A percentile compares a stretch with the other conserved stretches of the same genome.
Evolutionary conservation across 2,329 filamentous ascomycete genomes (phyloP).

Genomic region (Cyclaneusma minus): DNA sequence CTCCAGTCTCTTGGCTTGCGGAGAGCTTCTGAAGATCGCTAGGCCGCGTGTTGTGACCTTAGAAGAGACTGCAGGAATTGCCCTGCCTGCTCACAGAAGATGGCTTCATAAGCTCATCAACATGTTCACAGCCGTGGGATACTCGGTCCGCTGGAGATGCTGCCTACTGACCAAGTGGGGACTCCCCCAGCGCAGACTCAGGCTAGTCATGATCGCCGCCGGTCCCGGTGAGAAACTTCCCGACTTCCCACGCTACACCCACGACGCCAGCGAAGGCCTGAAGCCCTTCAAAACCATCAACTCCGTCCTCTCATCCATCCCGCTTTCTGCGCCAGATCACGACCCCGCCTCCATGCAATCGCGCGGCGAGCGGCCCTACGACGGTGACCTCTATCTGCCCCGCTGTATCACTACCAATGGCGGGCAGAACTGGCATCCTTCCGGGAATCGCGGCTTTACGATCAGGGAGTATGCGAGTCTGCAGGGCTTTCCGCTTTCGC

Average conservation of each 20-base stretch:
- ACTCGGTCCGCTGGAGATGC: constrained; percentile 55
- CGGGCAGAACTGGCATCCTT: constrained; percentile 47
- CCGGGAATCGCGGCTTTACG: constrained; percentile 46
- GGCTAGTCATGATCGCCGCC: constrained; percentile 40
- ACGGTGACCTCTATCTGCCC: constrained; percentile 30
- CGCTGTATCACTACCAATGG: constrained; percentile 51
- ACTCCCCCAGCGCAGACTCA: constrained; percentile 14
- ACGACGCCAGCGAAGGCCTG: constrained; percentile 25
- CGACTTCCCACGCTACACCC: constrained; percentile 45
- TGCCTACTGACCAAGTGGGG: constrained; percentile 33
- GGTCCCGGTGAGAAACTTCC: constrained; percentile 59
- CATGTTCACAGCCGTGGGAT: constrained; percentile 48
- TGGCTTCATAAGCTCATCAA: constrained; percentile 46
- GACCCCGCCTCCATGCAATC: constrained; percentile 15
- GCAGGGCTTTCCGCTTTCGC: constrained; percentile 50
- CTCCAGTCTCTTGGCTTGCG: constrained; percentile 37
- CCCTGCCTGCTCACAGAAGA: constrained; percentile 31
- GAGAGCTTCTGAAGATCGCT: constrained; percentile 36
- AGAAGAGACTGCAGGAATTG: constrained; percentile 63
- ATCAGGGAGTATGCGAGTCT: constrained; percentile 51
- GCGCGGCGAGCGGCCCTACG: constrained; percentile 21
- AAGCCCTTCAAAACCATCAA: constrained; percentile 28
- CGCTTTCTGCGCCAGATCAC: constrained; percentile 22
- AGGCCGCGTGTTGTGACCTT: constrained; percentile 58
- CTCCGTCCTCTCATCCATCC: constrained; percentile 12